A percentile compares a stretch with the other conserved stretches of the same genome.
Conservation (phyloP, 805 yeast genomes). For the Candida namnaoensis region DNA sequence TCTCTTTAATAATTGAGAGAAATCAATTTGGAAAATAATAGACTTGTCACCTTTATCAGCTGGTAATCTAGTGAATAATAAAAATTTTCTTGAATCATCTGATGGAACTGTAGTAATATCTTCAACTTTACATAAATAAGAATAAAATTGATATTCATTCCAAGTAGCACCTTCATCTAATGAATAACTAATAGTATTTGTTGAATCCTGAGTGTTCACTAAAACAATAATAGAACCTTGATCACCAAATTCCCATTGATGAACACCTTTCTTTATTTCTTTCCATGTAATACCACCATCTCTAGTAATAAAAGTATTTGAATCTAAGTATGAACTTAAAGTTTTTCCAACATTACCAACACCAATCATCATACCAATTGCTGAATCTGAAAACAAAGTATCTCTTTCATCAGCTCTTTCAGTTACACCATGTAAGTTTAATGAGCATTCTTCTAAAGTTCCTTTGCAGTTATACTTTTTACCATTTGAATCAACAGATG, state of each 20-base stretch:
- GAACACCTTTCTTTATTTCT: conserved; percentile 63
- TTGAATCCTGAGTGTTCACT: conserved; percentile 48
- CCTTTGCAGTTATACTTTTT: conserved; percentile 45
- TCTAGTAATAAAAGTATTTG: conserved; percentile 68
- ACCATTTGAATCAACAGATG: conserved; percentile 53
- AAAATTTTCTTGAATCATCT: conserved; percentile 77
- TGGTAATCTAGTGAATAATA: conserved; percentile 48
- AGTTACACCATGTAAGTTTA: conserved; percentile 85
- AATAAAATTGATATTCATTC: conserved; percentile 56
- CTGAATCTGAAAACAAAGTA: conserved; percentile 81
- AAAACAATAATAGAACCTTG: conserved; percentile 81
- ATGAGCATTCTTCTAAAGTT: conserved; percentile 55
- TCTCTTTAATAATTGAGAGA: conserved; percentile 37
- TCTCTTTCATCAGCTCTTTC: conserved; percentile 81
- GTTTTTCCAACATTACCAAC: conserved; percentile 80
- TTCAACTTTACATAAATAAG: conserved; percentile 41
- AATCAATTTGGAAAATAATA: conserved; percentile 46
- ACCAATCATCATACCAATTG: conserved; percentile 83
- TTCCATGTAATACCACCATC: conserved; percentile 92
- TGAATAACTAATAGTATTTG: conserved; percentile 57
- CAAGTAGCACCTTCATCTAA: conserved; percentile 76
- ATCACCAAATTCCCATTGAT: conserved; percentile 96
- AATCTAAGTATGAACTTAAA: conserved; percentile 38
- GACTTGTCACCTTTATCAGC: conserved; percentile 37
- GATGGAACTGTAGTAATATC: conserved; percentile 89